Evolutionary conservation across 371 early-diverging fungal species (phyloP).

Genomic region (Actinomortierella ambigua): DNA sequence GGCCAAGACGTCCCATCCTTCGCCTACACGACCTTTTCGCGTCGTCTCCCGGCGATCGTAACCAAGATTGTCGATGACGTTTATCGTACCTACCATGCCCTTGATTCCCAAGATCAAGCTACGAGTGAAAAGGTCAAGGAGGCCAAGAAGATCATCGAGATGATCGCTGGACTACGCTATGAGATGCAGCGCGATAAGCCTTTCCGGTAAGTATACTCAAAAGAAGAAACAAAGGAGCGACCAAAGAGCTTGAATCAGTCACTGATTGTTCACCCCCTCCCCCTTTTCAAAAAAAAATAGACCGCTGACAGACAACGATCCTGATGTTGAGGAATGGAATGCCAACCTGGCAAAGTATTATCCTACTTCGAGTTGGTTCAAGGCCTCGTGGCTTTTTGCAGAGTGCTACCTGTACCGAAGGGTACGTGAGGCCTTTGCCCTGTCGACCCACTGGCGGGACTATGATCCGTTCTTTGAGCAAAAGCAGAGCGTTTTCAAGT

Average conservation of each 20-base stretch:
- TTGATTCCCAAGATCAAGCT: slow-evolving; percentile 18
- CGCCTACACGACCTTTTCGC: slow-evolving; percentile 76
- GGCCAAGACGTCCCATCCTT: slow-evolving; percentile 72
- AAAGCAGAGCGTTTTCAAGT: slow-evolving; percentile 72
- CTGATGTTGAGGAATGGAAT: slow-evolving; percentile 74
- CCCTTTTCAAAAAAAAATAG: slow-evolving; percentile 31
- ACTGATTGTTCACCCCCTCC: not conserved
- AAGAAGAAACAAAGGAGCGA: not conserved
- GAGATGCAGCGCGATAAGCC: slow-evolving; percentile 70
- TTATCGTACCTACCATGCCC: slow-evolving; percentile 48
- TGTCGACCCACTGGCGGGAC: slow-evolving; percentile 62
- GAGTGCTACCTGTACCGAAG: slow-evolving; percentile 89
- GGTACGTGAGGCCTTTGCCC: slow-evolving; percentile 62
- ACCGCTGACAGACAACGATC: slow-evolving; percentile 54
- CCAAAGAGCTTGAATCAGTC: too few relatives aligned
- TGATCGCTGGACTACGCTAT: slow-evolving; percentile 65
- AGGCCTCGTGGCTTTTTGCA: slow-evolving; percentile 77
- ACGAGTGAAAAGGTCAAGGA: slow-evolving; percentile 49
- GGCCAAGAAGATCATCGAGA: slow-evolving; percentile 66
- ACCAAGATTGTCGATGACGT: slow-evolving; percentile 74
- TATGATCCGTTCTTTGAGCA: slow-evolving; percentile 80
- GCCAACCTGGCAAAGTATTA: slow-evolving; percentile 56
- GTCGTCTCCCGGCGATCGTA: slow-evolving; percentile 85
- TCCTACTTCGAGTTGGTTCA: slow-evolving; percentile 63
- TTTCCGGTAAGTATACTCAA: slow-evolving; percentile 50